Evolutionary conservation across 1,139 yeast species (phyloP).

Genomic region (Sugiyamaella japonica): DNA sequence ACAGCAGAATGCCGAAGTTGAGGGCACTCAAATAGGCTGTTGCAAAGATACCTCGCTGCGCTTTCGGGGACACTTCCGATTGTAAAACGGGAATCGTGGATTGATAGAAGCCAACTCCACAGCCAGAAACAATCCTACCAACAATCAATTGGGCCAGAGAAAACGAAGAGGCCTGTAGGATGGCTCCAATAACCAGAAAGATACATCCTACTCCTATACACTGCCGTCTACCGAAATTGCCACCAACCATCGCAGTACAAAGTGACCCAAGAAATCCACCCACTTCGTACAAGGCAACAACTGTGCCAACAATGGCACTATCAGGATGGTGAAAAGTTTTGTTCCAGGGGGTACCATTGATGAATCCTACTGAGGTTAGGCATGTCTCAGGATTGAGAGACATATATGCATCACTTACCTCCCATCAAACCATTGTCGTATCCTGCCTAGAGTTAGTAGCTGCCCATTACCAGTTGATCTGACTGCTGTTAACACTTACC

Average conservation of each 20-base stretch:
- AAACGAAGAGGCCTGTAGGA: conserved; percentile 72
- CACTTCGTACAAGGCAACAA: conserved; percentile 61
- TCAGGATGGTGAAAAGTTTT: conserved; percentile 23
- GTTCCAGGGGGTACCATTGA: conserved; percentile 21
- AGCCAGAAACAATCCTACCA: conserved; percentile 58
- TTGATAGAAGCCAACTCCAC: conserved; percentile 63
- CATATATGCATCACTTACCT: conserved; percentile 1
- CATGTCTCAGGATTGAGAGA: conserved; percentile 29
- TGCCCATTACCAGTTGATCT: not conserved
- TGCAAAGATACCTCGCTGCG: conserved; percentile 68
- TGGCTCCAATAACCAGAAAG: conserved; percentile 78
- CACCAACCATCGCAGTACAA: conserved; percentile 50
- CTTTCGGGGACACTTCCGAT: conserved; percentile 70
- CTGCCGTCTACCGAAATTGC: conserved; percentile 72
- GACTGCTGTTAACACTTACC: conserved; percentile 14
- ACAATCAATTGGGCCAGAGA: conserved; percentile 35
- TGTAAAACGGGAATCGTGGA: conserved; percentile 66
- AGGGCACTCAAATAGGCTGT: conserved; percentile 67
- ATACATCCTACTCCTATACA: conserved; percentile 49
- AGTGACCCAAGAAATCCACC: conserved; percentile 65
- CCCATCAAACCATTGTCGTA: conserved; percentile 27
- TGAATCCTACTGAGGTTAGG: conserved; percentile 20
- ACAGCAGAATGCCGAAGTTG: conserved; percentile 67
- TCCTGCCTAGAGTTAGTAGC: conserved; percentile 14
- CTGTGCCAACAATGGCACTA: conserved; percentile 33